Base-by-base conservation (phyloP, 352 stramenopile genomes). In the Pythium pyrilobum region DNA sequence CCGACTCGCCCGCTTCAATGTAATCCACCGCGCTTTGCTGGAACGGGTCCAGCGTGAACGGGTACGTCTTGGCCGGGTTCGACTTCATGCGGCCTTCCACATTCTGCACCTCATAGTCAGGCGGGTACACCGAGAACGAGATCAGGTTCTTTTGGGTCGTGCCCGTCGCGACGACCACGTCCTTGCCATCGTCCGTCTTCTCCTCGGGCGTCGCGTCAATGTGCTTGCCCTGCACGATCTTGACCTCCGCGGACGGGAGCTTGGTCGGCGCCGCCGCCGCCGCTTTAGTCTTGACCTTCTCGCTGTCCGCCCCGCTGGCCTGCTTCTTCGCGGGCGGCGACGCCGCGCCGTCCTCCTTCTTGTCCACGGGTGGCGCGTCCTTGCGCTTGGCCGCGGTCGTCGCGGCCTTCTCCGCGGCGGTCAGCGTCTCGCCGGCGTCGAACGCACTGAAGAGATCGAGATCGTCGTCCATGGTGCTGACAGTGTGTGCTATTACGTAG, bases 41-140 rank as follows among this genome's bases (percentile, higher is more conserved):
- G 72, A 99, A 99, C n/a, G 93, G 91, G 68, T 99, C 97, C 15
- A 99, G 71, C 41, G 75, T 89, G 72, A 99, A 99, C 18, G 96
- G 88, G 67, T 99, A 99, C 49, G 72, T 93, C 83, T 99, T 99
- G 40, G 97, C 97, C 15, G 95, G 95, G 57, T 81, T 81, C n/a
- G 64, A 70, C 32, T 60, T 77, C 28, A 69, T 67, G 59, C 74
- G 64, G 28, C 80, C 69, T 21, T 74, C 69, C 12, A 69, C 76
- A 18, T 60, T 74, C 50, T 74, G 69, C 0, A 61, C 59, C 18
- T 78, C 69, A 48, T 82, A 85, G 18, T 87, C 74, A 11, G 78
- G 74, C 18, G 86, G 95, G 56, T 97, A 89, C 25, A 96, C 90
- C 4, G 88, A 96, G 69, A 98, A 98, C 23, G 87, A 97, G 67